Evolutionary conservation across 495 filamentous ascomycete genomes (phyloP).

Genomic region (Pseudevernia furfuracea): DNA sequence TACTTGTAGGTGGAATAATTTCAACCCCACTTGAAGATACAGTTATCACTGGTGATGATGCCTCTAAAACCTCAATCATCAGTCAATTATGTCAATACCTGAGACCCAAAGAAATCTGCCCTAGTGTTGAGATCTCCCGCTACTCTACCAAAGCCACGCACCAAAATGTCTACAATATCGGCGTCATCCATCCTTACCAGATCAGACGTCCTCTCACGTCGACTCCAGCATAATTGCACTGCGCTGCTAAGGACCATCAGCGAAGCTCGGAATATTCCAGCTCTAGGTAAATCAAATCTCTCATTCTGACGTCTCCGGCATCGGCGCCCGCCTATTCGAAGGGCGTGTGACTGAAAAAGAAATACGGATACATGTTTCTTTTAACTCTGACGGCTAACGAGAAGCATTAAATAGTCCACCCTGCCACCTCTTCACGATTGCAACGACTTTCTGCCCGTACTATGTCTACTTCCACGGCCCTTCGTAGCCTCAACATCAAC

Average conservation of each 20-base stretch:
- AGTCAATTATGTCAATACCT: neutral
- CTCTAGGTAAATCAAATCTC: neutral
- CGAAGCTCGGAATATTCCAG: neutral
- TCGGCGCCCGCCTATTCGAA: constrained; percentile 11
- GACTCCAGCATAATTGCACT: constrained; percentile 18
- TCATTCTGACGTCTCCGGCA: neutral
- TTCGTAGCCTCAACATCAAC: constrained; percentile 61
- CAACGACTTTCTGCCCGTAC: constrained; percentile 32
- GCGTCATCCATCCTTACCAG: constrained; percentile 19
- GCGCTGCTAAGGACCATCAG: constrained; percentile 1
- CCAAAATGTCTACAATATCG: constrained; percentile 16
- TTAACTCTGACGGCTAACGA: constrained; percentile 3
- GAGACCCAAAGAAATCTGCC: constrained; percentile 11
- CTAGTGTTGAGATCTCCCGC: constrained; percentile 7
- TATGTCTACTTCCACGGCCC: constrained; percentile 49
- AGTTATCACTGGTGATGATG: neutral
- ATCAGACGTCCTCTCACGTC: constrained; percentile 15
- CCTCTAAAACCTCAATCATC: neutral
- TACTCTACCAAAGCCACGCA: neutral
- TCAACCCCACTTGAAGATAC: neutral
- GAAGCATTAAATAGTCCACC: neutral
- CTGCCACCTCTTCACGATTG: neutral
- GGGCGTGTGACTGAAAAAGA: constrained; percentile 1
- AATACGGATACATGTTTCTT: neutral
- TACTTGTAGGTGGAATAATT: too few relatives aligned